phyloP scores from a whole-genome alignment of 2,329 filamentous ascomycete species.

The Pestalotiopsis sp. region DNA sequence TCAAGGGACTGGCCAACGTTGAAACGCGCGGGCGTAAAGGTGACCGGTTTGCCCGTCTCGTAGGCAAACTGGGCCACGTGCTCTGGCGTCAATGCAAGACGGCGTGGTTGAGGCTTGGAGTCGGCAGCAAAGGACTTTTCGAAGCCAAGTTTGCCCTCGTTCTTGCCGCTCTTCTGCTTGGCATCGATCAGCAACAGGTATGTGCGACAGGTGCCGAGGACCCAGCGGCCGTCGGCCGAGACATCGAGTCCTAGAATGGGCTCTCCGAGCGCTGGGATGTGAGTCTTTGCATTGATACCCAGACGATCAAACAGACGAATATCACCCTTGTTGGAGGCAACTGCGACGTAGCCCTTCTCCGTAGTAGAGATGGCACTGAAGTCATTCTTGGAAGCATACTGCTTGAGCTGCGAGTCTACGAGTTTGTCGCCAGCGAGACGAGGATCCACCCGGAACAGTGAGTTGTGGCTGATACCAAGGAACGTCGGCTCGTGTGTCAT shows the following conservation, averaged over 20 bases:
- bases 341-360: constrained; percentile 94
- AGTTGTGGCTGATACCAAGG: constrained; percentile 89
- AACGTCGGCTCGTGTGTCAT: constrained; percentile 96
- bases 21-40: constrained; percentile 91
- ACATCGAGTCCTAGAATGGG: constrained; percentile 94
- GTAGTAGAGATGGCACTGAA: constrained; percentile 95
- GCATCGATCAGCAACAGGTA: constrained; percentile 94
- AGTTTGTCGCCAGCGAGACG: constrained; percentile 89
- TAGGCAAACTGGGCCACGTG: constrained; percentile 98
- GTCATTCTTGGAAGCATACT: constrained; percentile 95
- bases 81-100: constrained; percentile 83
- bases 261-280: constrained; percentile 93
- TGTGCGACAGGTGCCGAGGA: constrained; percentile 90
- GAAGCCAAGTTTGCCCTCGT: constrained; percentile 97
- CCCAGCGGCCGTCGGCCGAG: constrained; percentile 93
- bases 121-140: constrained; percentile 92
- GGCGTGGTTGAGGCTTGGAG: constrained; percentile 88
- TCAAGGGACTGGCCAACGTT: constrained; percentile 81
- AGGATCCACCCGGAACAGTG: constrained; percentile 91
- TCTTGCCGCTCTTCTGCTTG: constrained; percentile 89
- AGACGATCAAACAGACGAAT: constrained; percentile 95
- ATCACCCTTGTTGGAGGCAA: constrained; percentile 97
- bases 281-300: constrained; percentile 96
- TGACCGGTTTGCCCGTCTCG: constrained; percentile 84
- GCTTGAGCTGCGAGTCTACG: constrained; percentile 90